Evolutionary conservation across 352 stramenopile species (phyloP), one percentile per base, ranked within the genome.

Genomic region (Phytophthora europaea): DNA sequence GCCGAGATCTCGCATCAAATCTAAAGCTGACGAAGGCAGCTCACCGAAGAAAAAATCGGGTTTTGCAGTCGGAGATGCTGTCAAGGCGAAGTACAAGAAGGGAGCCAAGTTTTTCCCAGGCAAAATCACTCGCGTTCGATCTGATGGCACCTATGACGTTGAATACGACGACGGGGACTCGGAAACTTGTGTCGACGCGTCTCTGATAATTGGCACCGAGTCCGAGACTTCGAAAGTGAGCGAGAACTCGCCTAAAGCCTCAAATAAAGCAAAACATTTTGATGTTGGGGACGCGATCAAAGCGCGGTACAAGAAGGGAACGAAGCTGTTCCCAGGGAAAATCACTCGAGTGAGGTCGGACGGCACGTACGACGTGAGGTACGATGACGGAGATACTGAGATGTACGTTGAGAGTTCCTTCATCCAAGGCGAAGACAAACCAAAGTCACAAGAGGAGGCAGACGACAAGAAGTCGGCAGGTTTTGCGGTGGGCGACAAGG

Each of bases 331-430:
- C 47, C 13, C 54, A 22, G 87, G 85, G 26, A 79, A 79, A 70
- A 89, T 96, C n/a, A 67, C 54, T 3, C 62, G 76, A 6, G 78
- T 80, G 3, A 65, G 79, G 54, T 69, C 54, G 2, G 84, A 96
- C 55, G 82, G 79, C 9, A 94, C 86, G 3, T 95, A 85, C 54
- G 89, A 95, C 54, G 67, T 97, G 57, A 58, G 75, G 16, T 94
- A 90, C 48, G 85, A 92, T 4, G 82, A 94, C 50, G 83, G 81
- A 20, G 84, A 90, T 40, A 67, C 74, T 0, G 84, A 91, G 28
- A 81, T 61, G 7, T 47, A 73, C 5, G 84, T 90, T 15, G 56
- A 72, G 15, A 48, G 43, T 1, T 67, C 57, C 4, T 53, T 58
- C 16, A 81, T 83, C 26, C 63, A 80, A 70, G 33, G 34, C 4